phyloP scores from a whole-genome alignment of 192 early-diverging fungal species.

The Linnemannia elongata region DNA sequence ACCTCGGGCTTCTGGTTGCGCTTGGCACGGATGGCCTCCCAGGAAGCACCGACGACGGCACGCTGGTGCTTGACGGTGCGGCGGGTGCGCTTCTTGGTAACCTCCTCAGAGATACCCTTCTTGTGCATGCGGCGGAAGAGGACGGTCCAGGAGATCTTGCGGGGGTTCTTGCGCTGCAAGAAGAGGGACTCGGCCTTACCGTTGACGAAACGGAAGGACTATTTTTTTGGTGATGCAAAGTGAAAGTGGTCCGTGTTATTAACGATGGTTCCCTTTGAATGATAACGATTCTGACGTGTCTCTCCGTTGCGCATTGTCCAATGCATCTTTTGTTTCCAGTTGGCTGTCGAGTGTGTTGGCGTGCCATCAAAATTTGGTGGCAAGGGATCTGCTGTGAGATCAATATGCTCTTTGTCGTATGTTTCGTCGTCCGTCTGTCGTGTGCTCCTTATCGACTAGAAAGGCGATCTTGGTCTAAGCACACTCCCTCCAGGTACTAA shows the following conservation, averaged over 20 bases:
- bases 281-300: not conserved
- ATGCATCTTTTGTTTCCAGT: not conserved
- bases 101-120: conserved; percentile 98
- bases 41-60: conserved; percentile 94
- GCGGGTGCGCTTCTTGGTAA: conserved; percentile 95
- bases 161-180: conserved; percentile 97
- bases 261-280: not conserved
- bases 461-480: not conserved
- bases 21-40: conserved; percentile 97
- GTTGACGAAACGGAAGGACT: conserved; percentile 97
- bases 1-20: conserved; percentile 97
- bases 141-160: conserved; percentile 97
- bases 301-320: not conserved
- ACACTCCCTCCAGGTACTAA: not conserved
- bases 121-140: conserved; percentile 98
- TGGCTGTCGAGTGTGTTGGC: not conserved
- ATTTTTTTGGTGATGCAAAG: conserved; percentile 1
- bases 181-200: conserved; percentile 98
- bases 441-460: not conserved
- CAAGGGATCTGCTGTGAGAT: not conserved
- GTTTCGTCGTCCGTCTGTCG: not conserved
- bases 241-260: not conserved
- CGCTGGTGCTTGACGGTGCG: conserved; percentile 96
- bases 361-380: not conserved
- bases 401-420: not conserved